A percentile compares a stretch with the other conserved stretches of the same genome.
These are phyloP conservation scores for Epichloe uncinata DNA, from an alignment of 2,329 filamentous ascomycete genomes.

Conservation along the genomic window DNA sequence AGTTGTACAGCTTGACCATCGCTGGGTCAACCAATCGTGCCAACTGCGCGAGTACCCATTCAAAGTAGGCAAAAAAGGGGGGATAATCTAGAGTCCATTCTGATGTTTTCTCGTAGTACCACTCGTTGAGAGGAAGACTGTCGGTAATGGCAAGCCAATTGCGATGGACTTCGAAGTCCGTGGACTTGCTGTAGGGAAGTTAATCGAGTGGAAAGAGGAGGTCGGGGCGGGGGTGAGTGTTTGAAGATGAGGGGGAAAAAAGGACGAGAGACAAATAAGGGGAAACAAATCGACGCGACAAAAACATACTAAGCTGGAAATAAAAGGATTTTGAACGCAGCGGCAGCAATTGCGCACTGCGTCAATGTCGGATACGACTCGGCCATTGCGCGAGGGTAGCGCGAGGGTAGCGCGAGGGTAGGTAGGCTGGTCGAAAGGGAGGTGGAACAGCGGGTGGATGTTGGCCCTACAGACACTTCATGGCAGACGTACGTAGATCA, in stretches of 20 bases:
- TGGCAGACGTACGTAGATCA: neutral
- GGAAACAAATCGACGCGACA: neutral
- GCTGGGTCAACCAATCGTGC: conserved; percentile 64
- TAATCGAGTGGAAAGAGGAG: neutral
- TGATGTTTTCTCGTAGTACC: conserved; percentile 96
- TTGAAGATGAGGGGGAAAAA: neutral
- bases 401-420: too few relatives aligned
- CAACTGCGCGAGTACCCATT: conserved; percentile 77
- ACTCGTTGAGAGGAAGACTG: conserved; percentile 72
- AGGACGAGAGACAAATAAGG: neutral
- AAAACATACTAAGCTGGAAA: conserved; percentile 81
- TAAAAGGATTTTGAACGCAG: conserved; percentile 80
- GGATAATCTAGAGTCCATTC: conserved; percentile 99
- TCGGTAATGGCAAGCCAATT: conserved; percentile 97
- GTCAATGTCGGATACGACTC: conserved; percentile 75
- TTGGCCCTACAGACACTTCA: neutral
- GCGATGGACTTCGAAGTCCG: conserved; percentile 95
- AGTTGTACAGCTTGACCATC: conserved; percentile 70
- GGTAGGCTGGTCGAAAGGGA: neutral
- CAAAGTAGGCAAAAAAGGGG: conserved; percentile 89
- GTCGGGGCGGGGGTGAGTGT: neutral
- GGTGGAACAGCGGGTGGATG: neutral
- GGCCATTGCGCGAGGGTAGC: conserved; percentile 43
- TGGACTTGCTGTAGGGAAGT: conserved; percentile 65
- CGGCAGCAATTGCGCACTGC: conserved; percentile 76